These are phyloP conservation scores for Prunus persica DNA, from an alignment of 306 rosid genomes.

Conservation along the genomic window DNA sequence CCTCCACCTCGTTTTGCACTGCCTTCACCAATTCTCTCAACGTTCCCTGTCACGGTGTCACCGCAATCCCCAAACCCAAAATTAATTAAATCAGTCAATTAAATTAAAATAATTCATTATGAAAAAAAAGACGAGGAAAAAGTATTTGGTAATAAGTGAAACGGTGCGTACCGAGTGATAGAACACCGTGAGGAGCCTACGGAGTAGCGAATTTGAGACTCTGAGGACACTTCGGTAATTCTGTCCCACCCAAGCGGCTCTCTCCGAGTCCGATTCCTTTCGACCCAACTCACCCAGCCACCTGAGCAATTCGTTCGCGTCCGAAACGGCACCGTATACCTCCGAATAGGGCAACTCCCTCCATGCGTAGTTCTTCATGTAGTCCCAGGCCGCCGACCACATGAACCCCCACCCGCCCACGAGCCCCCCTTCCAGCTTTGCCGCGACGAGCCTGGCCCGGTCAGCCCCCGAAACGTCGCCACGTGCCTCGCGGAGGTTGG, in stretches of 20 bases:
- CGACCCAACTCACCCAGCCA: constrained; percentile 50
- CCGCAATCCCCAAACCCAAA: constrained; percentile 10
- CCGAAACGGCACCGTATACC: constrained; percentile 51
- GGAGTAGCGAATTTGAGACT: constrained; percentile 39
- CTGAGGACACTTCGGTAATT: constrained; percentile 54
- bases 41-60: constrained; percentile 49
- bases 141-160: not conserved
- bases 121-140: not conserved
- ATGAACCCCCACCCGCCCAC: constrained; percentile 48
- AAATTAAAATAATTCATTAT: not conserved
- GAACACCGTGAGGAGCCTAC: constrained; percentile 52
- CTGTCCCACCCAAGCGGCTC: constrained; percentile 47
- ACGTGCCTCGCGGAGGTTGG: constrained; percentile 64
- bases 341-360: constrained; percentile 44
- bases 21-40: constrained; percentile 57
- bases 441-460: constrained; percentile 49
- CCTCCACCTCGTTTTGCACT: constrained; percentile 59
- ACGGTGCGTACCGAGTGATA: constrained; percentile 52
- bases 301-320: constrained; percentile 53
- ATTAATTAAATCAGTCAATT: not conserved
- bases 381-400: constrained; percentile 68
- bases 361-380: constrained; percentile 51
- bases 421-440: constrained; percentile 42
- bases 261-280: constrained; percentile 41
- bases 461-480: constrained; percentile 64